Percentiles rank a stretch among this genome's conserved stretches.
Conservation (phyloP, 148 eudicot genomes). For the Agrostemma githago region DNA sequence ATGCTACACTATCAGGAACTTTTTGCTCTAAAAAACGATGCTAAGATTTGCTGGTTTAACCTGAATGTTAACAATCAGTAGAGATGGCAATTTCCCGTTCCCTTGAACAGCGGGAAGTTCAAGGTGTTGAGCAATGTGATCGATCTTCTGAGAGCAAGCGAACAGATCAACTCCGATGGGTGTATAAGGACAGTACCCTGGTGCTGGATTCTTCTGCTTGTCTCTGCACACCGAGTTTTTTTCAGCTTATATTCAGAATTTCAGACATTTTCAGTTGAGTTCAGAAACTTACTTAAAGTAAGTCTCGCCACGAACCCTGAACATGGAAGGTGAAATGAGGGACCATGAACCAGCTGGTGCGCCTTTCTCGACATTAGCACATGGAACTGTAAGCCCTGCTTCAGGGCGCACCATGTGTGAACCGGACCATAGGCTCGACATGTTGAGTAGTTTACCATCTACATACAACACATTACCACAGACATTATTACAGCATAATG, state of each 20-base stretch:
- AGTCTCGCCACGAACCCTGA: constrained; percentile 65
- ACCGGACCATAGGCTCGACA: constrained; percentile 38
- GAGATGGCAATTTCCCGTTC: constrained; percentile 52
- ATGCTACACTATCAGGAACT: no score
- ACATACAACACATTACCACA: constrained; percentile 22
- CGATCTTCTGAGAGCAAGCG: constrained; percentile 53
- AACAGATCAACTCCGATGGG: constrained; percentile 79
- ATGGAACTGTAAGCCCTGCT: constrained; percentile 55
- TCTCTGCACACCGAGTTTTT: constrained; percentile 44
- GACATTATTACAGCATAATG: background rate
- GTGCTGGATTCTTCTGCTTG: constrained; percentile 55
- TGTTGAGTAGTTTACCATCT: constrained; percentile 32
- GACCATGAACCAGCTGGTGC: constrained; percentile 52
- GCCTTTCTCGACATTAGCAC: constrained; percentile 39
- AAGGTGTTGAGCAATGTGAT: constrained; percentile 71
- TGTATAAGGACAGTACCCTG: constrained; percentile 57
- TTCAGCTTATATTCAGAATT: background rate
- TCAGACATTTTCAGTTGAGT: background rate
- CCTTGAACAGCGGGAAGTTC: constrained; percentile 52
- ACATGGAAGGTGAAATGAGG: constrained; percentile 53
- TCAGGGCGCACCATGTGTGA: constrained; percentile 39
- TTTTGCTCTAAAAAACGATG: no score
- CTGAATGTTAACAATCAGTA: constrained; percentile 80
- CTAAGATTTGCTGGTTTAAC: constrained; percentile 22
- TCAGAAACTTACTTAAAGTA: constrained; percentile 53